Evolutionary conservation across 2,329 filamentous ascomycete genomes (phyloP).

Genomic region (Diaporthe sp.): DNA sequence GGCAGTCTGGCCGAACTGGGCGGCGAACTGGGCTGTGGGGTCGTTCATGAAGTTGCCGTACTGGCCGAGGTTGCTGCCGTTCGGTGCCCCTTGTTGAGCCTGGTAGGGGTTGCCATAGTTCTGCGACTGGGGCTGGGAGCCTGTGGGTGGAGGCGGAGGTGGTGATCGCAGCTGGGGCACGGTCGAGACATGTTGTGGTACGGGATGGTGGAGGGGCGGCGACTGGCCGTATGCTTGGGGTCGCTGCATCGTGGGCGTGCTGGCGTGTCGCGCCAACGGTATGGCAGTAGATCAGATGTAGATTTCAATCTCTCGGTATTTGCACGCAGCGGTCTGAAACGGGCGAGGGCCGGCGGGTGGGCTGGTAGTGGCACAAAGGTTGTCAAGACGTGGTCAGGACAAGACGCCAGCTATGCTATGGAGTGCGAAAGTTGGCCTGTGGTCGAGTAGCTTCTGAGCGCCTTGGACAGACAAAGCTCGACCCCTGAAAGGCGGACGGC

Average conservation of each 20-base stretch:
- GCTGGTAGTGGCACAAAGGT: constrained; percentile 7
- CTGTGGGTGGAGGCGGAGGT: constrained; percentile 76
- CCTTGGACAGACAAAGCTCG: constrained; percentile 27
- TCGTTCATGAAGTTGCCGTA: constrained; percentile 97
- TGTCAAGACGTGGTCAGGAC: constrained; percentile 12
- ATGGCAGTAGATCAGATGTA: not conserved
- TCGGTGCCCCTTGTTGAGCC: constrained; percentile 70
- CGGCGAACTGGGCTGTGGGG: constrained; percentile 92
- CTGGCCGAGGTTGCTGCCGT: constrained; percentile 73
- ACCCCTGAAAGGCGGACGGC: constrained; percentile 23
- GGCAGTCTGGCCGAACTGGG: constrained; percentile 93
- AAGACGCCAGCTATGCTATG: constrained; percentile 29
- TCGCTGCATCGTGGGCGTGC: constrained; percentile 80
- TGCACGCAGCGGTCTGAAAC: not conserved
- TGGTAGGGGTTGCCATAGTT: constrained; percentile 79
- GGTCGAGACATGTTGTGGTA: constrained; percentile 98
- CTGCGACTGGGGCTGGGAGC: constrained; percentile 77
- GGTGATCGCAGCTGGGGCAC: constrained; percentile 97
- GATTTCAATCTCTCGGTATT: not conserved
- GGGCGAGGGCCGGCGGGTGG: not conserved
- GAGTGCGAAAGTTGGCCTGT: constrained; percentile 16
- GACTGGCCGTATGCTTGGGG: constrained; percentile 84
- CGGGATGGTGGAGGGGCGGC: constrained; percentile 95
- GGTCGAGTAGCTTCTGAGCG: constrained; percentile 17
- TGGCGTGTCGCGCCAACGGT: constrained; percentile 3